Evolutionary conservation across 2,329 filamentous ascomycete genomes (phyloP), one percentile per base, ranked within the genome.

Genomic region (Dactylella cylindrospora): DNA sequence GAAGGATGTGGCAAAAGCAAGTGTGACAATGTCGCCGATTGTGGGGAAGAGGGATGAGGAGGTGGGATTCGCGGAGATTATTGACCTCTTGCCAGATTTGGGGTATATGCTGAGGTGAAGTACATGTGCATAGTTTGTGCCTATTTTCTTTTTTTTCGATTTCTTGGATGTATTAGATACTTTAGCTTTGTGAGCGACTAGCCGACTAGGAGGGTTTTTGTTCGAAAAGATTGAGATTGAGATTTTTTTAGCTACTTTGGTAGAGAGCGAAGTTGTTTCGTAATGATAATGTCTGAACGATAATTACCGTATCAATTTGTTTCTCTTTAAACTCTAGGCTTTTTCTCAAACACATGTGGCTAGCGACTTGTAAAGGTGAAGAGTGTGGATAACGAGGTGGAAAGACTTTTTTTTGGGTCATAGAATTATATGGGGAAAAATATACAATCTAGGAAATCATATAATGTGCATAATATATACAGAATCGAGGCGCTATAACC

Each of bases 11-110:
- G 38, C 49, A 13, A 49, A 39, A 10, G 49, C 10, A 3, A 54
- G 57, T 20, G 57, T 62, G 6, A 62, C 57, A 0, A 62, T 62
- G 46, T 28, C 57, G 13, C 57, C 57, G 3, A 62, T 62, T 10
- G 57, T 62, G 6, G 57, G 57, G 29, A 62, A 52, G 33, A 57
- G 51, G 28, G 44, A 49, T 22, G 51, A 64, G 26, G 59, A 55
- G 23, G 32, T 26, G 2, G 33, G 31, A 19, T 55, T 64, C 8
- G 39, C 35, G 8, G 51, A 64, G 20, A 64, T 64, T 36, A 52
- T 64, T 26, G 44, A 46, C 17, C 43, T 55, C 22, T 31, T 64
- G 10, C 59, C 59, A 9, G 51, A 64, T 55, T 28, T 64, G 40
- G 38, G 51, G 9, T 64, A 46, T 26, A 64, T 64, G 59, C 35